Percentiles rank a stretch among this genome's conserved stretches.
These are phyloP conservation scores for Globisporangium nagaii DNA, from an alignment of 352 stramenopile genomes.

Conservation along the genomic window DNA sequence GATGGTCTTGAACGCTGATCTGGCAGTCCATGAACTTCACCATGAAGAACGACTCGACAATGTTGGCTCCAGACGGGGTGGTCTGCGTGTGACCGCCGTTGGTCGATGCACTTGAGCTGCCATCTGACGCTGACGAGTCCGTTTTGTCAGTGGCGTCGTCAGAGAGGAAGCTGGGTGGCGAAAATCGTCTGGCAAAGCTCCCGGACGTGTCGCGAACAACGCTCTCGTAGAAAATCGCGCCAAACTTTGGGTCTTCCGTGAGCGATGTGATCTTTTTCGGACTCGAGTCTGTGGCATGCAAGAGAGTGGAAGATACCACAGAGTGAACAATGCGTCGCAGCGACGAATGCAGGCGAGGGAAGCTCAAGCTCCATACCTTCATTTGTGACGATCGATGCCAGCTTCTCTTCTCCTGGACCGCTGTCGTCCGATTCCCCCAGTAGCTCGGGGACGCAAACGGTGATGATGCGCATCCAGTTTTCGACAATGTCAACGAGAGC, in stretches of 20 bases:
- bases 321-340: not conserved
- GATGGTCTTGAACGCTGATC: conserved; percentile 62
- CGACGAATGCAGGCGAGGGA: not conserved
- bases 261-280: conserved; percentile 65
- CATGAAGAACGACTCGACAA: conserved; percentile 57
- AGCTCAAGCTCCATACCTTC: not conserved
- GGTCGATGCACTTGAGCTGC: too few species aligned
- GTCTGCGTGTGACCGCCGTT: not conserved
- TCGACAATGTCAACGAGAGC: conserved; percentile 61
- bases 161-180: not conserved
- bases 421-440: conserved; percentile 5
- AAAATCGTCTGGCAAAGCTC: conserved; percentile 2
- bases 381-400: not conserved
- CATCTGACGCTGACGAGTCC: not conserved
- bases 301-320: not conserved
- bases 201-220: conserved; percentile 21
- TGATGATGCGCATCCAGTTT: conserved; percentile 53
- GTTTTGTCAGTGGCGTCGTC: not conserved
- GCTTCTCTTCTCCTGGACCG: conserved; percentile 3
- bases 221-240: conserved; percentile 40
- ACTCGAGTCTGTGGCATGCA: conserved; percentile 16
- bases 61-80: not conserved
- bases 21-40: conserved; percentile 79
- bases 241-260: conserved; percentile 66
- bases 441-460: conserved; percentile 38